These are phyloP conservation scores for Pseudonitzschia multiseries DNA, from an alignment of 108 stramenopile species.

Conservation along the genomic window DNA sequence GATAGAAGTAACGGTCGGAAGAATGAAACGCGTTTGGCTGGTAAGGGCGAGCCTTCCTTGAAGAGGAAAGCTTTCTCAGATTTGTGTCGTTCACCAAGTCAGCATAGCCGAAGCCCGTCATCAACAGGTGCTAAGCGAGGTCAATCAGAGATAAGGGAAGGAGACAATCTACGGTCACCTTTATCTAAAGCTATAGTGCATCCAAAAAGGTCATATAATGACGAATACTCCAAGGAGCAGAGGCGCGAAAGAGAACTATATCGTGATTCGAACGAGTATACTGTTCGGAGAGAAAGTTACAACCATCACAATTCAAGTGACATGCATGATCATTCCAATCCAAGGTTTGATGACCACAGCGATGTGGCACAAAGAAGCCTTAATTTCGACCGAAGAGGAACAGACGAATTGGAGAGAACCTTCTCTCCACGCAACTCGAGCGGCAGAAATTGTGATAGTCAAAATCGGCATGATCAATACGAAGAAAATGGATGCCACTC, in stretches of 20 bases:
- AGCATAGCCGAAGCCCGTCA: not conserved
- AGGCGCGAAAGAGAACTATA: conserved; percentile 11
- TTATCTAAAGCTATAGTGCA: not conserved
- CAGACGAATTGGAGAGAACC: not conserved
- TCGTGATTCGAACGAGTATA: conserved; percentile 6
- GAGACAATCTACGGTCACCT: not conserved
- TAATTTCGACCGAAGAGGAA: not conserved
- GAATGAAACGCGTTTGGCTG: not conserved
- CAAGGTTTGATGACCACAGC: not conserved
- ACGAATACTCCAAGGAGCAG: conserved; percentile 1
- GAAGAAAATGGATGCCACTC: not conserved
- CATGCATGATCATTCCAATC: not conserved
- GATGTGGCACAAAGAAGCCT: not conserved
- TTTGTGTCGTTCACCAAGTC: not conserved
- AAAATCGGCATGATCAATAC: not conserved
- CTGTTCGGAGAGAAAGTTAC: not conserved
- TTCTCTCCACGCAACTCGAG: not conserved
- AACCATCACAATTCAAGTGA: not conserved
- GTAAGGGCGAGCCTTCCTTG: not conserved
- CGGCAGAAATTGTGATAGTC: not conserved
- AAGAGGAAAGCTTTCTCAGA: conserved; percentile 12
- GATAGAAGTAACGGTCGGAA: not conserved
- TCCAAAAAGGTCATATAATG: conserved; percentile 1
- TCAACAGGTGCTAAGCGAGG: not conserved
- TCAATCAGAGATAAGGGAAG: not conserved